Conservation (phyloP, 129 eudicot species). For the Centella asiatica region DNA sequence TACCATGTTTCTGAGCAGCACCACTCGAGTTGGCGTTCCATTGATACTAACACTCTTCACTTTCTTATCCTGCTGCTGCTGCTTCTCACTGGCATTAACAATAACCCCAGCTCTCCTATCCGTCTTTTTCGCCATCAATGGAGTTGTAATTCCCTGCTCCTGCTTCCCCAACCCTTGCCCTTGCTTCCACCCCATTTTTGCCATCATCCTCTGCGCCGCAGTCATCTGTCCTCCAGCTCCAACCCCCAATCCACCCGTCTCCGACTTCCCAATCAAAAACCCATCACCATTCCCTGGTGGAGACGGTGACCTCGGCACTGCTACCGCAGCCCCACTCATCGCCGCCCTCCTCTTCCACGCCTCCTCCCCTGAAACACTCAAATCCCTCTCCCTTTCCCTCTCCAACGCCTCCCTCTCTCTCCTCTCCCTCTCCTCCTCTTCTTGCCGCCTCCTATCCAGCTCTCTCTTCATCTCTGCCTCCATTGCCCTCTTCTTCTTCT, state of each 20-base stretch:
- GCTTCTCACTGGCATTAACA: conserved; percentile 71
- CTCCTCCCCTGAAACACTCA: conserved; percentile 75
- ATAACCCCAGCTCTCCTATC: conserved; percentile 92
- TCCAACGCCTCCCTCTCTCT: conserved; percentile 30
- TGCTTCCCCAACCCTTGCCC: conserved; percentile 91
- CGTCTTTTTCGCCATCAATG: conserved; percentile 88
- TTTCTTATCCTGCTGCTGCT: conserved; percentile 49
- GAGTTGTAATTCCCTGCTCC: conserved; percentile 96
- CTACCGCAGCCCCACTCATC: conserved; percentile 34
- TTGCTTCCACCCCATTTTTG: conserved; percentile 95
- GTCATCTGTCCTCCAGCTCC: conserved; percentile 98
- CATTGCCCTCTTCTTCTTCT: conserved; percentile 42
- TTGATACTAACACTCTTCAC: conserved; percentile 68
- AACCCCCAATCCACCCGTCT: conserved; percentile 76
- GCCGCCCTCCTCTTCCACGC: conserved; percentile 88
- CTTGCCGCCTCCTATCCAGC: conserved; percentile 44
- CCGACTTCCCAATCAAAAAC: conserved; percentile 72
- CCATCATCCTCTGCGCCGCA: conserved; percentile 98
- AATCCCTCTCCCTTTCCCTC: conserved; percentile 40
- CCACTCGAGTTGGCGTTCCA: conserved; percentile 78
- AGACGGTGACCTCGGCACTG: conserved; percentile 33
- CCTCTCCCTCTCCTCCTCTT: conserved; percentile 53
- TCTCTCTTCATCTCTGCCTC: conserved; percentile 48
- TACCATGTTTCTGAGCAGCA: conserved; percentile 92
- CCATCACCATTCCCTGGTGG: conserved; percentile 47